Evolutionary conservation across 495 filamentous ascomycete genomes (phyloP), one percentile per base, ranked within the genome.

Genomic region (Penicillium lagena): DNA sequence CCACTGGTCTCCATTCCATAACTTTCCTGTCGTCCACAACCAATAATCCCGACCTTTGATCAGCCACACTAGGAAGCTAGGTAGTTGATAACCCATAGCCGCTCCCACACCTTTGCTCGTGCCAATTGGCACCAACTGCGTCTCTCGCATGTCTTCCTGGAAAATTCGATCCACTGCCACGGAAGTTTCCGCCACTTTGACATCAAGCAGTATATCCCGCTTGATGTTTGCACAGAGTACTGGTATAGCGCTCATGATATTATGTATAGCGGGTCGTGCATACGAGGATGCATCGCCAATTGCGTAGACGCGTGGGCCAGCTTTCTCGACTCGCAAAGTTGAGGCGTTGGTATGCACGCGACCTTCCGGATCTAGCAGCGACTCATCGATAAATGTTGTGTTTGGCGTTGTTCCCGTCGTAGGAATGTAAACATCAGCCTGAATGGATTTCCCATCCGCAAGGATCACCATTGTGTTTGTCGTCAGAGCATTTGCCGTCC

Each of bases 41-140:
- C 77, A 76, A 47, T 83, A 84, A 55, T 83, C 77, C 46, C 77
- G 59, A 27, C 80, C 81, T 58, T 85, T 85, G 44, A 82, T 66
- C 57, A 74, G 47, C 71, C 75, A 79, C 7, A 84, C 73, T 37
- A 77, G 42, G 27, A 71, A 72, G 30, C 78, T 73, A 1, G 80
- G 80, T 42, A 83, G 5, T 36, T 51, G 48, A 40, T 51, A 79
- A 0, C 80, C 79, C 55, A 72, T 71, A 2, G 69, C 67, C 2
- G 75, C 73, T 2, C 80, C 81, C 30, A 84, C 76, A 6, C 77
- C 78, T 37, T 67, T 71, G 31, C 55, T 66, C 32, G 50, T 55
- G 0, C 80, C 81, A 45, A 82, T 70, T 0, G 81, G 78, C 37
- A 79, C 74, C 33, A 76, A 46, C 52, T 78, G 75, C 45, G 63